Percentiles rank a stretch among this genome's conserved stretches.
These are phyloP conservation scores for Microcyclospora tardicrescens DNA, from an alignment of 2,329 filamentous ascomycete genomes.

Conservation along the genomic window DNA sequence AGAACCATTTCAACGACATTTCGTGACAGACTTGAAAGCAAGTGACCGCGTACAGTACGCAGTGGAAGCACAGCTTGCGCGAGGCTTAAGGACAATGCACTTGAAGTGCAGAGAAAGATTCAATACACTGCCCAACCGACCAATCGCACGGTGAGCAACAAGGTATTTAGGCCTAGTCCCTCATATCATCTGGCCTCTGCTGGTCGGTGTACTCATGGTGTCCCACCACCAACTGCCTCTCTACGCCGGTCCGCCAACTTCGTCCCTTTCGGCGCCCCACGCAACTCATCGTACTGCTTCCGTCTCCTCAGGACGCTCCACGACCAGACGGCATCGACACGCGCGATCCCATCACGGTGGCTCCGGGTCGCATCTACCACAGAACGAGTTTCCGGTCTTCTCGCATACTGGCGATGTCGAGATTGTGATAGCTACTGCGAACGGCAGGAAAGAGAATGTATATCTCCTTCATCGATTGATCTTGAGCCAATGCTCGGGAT, in stretches of 20 bases:
- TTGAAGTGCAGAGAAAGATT: no score
- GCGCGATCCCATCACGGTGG: constrained; percentile 71
- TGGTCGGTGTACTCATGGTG: constrained; percentile 4
- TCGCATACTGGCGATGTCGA: constrained; percentile 86
- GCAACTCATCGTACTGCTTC: constrained; percentile 39
- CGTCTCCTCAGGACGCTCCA: constrained; percentile 49
- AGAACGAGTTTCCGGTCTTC: constrained; percentile 90
- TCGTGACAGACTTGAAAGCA: no score
- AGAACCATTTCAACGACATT: no score
- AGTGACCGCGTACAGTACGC: no score
- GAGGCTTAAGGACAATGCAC: no score
- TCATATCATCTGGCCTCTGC: no score
- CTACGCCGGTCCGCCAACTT: constrained; percentile 6
- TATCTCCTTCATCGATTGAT: constrained; percentile 84
- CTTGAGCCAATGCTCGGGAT: constrained; percentile 77
- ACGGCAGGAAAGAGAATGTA: constrained; percentile 59
- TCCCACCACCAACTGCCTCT: constrained; percentile 8
- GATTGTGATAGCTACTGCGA: constrained; percentile 53
- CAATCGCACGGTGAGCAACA: no score
- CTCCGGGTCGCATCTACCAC: constrained; percentile 44
- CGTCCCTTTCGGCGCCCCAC: constrained; percentile 11
- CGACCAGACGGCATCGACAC: constrained; percentile 54
- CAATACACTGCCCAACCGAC: no score
- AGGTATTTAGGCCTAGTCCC: no score
- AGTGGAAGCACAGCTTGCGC: no score